Base-by-base conservation (phyloP, 2,329 filamentous ascomycete genomes). In the Trichoderma polysporum region DNA sequence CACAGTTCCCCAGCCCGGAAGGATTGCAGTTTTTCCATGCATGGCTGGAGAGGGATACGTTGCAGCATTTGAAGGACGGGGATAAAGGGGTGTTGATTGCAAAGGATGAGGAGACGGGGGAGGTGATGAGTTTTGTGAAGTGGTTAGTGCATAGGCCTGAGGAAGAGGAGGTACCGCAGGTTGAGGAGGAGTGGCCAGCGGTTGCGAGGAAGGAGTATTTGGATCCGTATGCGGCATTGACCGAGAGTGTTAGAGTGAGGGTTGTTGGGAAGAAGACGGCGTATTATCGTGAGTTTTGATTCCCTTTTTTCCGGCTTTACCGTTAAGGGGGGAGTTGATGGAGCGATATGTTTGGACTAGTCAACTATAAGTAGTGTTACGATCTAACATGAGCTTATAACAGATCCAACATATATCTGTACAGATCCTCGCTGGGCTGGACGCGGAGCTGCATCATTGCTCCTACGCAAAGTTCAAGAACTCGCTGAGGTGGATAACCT, bases 361-460 rank as follows among this genome's bases (percentile, higher is more conserved):
- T 19, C 41, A 4, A 4, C n/a, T 12, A 45, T 45, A 4, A 22
- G 41, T 22, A 9, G 41, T 45, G 9, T 22, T 19, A 19, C 22
- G 22, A 2, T 45, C 22, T 45, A 45, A 57, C 15, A 6, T 22
- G 6, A 37, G 39, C n/a, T 4, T 12, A 31, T n/a, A 9, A 19
- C 31, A 72, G 78, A 79, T 63, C 74, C 79, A 37, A 76, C 76
- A 45, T 82, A 80, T 69, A 71, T 82, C 61, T 82, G 79, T 70
- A 77, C 76, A 27, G 73, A 78, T 69, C 77, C 77, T 22, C 69
- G 68, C 37, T 78, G 74, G 67, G 73, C 74, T 29, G 74, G 78
- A 13, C 75, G 69, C 62, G 79, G 80, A 39, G 77, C 76, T 25
- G 80, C 77, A 6, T 75, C 76, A 27, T 61, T 69, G 22, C 73